Evolutionary conservation across 306 rosid species (phyloP), one percentile per base, ranked within the genome.

Genomic region (Sophora flavescens): DNA sequence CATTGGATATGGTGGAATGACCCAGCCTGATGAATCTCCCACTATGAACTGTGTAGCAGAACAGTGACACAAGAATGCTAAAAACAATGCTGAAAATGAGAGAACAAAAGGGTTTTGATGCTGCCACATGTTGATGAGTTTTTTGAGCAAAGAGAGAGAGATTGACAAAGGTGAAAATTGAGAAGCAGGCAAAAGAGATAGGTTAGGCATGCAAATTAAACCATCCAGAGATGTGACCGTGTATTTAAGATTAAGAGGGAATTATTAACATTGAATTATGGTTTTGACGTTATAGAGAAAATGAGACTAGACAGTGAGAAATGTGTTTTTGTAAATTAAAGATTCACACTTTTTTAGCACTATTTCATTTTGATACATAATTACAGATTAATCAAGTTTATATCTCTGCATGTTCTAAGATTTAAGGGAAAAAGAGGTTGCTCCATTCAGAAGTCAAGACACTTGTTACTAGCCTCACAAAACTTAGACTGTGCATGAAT

Each of bases 1-100:
- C 1, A 64, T 13, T 72, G 85, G 80, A 84, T 59, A 76, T 8
- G 85, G 87, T 72, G 87, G 87, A 84, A 80, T 16, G 22, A 15
- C 30, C 87, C 87, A 84, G 8, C 87, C 87, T 14, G 70, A 30
- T 42, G 87, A 84, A 58, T 72, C 83, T 70, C 85, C 87, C 45
- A 84, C 87, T 41, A 9, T 76, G 80, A 76, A 80, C 4, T 51
- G 42, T 0, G 80, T 76, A 15, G 61, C 80, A 63, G 58, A 84
- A 77, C 82, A 84, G 53, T 44, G 80, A 80, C 60, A 33, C 2
- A 51, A 30, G 17, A 71, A 60, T 53, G 77, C 33, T 41, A 80
- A 28, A 48, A 74, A 12, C 76, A 84, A 64, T 14, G 81, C 77
- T 56, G 62, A 79, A 63, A 79, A 28, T 70, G 71, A 50, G 48